A percentile compares a stretch with the other conserved stretches of the same genome.
Conservation (phyloP, 371 early-diverging fungal species). For the Rhizopus stolonifer region DNA sequence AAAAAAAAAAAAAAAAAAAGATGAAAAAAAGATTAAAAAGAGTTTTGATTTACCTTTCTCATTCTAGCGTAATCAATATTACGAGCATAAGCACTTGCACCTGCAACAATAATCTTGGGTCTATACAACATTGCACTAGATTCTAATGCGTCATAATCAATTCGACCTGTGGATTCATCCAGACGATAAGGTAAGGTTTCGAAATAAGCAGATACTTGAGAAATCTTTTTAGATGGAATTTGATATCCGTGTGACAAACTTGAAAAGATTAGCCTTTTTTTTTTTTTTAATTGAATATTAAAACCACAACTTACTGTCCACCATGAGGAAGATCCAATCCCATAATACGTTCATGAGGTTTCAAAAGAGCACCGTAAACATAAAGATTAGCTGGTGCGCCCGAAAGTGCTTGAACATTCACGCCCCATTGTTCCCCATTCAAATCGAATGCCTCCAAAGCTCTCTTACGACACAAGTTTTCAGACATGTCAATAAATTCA, state of each 20-base stretch:
- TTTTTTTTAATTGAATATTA: constrained; percentile 19
- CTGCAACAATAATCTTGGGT: constrained; percentile 98
- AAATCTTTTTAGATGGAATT: constrained; percentile 97
- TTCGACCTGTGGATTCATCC: constrained; percentile 85
- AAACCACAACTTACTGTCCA: constrained; percentile 80
- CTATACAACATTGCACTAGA: constrained; percentile 85
- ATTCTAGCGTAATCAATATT: constrained; percentile 96
- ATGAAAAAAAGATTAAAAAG: no score
- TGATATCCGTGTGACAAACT: constrained; percentile 99
- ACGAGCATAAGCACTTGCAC: constrained; percentile 96
- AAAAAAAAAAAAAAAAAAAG: constrained; percentile 5
- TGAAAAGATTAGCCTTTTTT: not conserved
- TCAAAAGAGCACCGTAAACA: constrained; percentile 94
- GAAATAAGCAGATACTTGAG: constrained; percentile 95
- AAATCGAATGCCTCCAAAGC: constrained; percentile 94
- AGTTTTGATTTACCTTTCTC: constrained; percentile 61
- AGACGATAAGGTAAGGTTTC: constrained; percentile 98
- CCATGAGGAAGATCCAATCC: constrained; percentile 98
- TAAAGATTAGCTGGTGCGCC: constrained; percentile 98
- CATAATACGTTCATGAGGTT: constrained; percentile 99
- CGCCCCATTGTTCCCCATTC: constrained; percentile 94
- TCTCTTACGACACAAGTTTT: constrained; percentile 93
- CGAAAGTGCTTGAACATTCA: constrained; percentile 98
- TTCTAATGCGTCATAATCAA: constrained; percentile 95
- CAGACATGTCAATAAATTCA: constrained; percentile 97